Base-by-base conservation (phyloP, 306 rosid genomes). In the Dalbergia cultrata region DNA sequence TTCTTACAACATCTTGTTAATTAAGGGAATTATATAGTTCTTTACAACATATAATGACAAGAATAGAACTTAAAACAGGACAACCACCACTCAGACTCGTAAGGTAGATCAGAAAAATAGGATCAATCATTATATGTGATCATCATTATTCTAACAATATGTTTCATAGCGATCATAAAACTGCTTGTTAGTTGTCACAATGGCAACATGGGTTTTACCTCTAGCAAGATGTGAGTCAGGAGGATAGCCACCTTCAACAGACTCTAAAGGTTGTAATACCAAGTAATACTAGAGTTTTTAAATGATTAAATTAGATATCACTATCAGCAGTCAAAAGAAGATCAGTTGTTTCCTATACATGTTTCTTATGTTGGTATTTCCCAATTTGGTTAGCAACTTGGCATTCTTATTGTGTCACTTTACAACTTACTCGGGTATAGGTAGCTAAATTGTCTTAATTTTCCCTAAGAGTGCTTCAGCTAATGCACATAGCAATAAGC, bases 261-360 rank as follows among this genome's bases (percentile, higher is more conserved):
- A 39, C 33, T 41, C 22, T 41, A 53, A 16, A 45, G 19, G 63
- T 49, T 62, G 21, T 14, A 50, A 62, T 37, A 22, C 83, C 65
- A 80, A 70, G 8, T 60, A 67, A 81, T 31, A 66, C n/a, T 21
- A 17, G 16, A 9, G 19, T 34, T 58, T 57, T 19, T 10, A 18
- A 66, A 81, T 13, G 70, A 44, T 65, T 76, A 33, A 79, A 79
- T 74, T 60, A n/a, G 26, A 78, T 59, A 57, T 76, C 13, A 17
- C 13, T 45, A 82, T 62, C 13, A 62, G 43, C 72, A 45, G 7
- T 49, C 77, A 50, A 75, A 26, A 75, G 72, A 74, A 19, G 67
- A n/a, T n/a, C n/a, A 58, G 17, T 50, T 77, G 14, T 59, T 37
- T 77, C 19, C 2, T 11, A 43, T 4, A 50, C 17, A 31, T 3